Evolutionary conservation across 2,329 filamentous ascomycete species (phyloP).

Genomic region (Gyromitra esculenta): DNA sequence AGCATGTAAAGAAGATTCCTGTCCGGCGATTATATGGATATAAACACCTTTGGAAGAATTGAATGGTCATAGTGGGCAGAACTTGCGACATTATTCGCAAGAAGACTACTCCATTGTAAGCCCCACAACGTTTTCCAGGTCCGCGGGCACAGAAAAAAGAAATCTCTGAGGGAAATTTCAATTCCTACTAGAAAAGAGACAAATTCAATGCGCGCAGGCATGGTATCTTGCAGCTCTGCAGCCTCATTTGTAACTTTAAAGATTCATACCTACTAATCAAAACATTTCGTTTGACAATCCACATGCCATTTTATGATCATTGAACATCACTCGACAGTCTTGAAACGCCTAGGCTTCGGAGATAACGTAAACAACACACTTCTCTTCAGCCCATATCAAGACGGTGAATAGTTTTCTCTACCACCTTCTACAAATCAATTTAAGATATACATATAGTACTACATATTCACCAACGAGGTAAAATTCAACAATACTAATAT

Average conservation of each 20-base stretch:
- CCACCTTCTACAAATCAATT: not conserved
- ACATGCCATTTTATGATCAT: not conserved
- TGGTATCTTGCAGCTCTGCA: conserved; percentile 12
- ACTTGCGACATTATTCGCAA: conserved; percentile 10
- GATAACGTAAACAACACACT: not conserved
- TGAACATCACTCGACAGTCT: conserved; percentile 17
- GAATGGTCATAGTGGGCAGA: conserved; percentile 8
- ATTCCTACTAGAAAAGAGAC: conserved; percentile 22
- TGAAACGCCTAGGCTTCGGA: not conserved
- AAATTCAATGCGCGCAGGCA: conserved; percentile 37
- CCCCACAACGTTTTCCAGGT: conserved; percentile 13
- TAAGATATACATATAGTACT: not conserved
- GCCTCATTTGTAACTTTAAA: conserved; percentile 13
- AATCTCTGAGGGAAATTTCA: conserved; percentile 36
- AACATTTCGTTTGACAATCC: conserved; percentile 5
- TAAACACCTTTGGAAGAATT: not conserved
- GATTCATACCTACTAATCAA: conserved; percentile 3
- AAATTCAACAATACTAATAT: too few relatives aligned
- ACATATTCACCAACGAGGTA: too few relatives aligned
- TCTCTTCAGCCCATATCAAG: not conserved
- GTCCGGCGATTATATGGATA: conserved; percentile 13
- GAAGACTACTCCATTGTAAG: not conserved
- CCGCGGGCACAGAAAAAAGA: conserved; percentile 21
- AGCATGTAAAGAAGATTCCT: conserved; percentile 5
- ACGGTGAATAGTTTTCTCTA: not conserved